These are phyloP conservation scores for Pseudocercospora fuligena DNA, from an alignment of 2,329 filamentous ascomycete species.

Conservation along the genomic window DNA sequence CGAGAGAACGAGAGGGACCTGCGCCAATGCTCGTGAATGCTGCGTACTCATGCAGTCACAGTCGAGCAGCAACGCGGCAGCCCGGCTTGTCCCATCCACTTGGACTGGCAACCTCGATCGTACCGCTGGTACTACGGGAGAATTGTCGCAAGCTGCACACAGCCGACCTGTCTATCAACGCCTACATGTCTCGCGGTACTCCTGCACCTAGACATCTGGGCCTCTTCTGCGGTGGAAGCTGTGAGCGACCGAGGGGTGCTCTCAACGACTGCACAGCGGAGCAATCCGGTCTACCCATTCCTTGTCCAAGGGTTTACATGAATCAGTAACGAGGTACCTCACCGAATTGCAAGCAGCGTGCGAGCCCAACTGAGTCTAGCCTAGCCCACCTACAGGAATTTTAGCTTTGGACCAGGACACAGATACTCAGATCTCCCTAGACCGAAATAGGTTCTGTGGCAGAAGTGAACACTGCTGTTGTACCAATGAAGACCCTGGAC, in stretches of 20 bases:
- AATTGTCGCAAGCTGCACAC: constrained; percentile 12
- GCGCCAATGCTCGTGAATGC: neutral
- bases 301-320: neutral
- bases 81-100: constrained; percentile 12
- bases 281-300: neutral
- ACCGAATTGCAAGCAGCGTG: neutral
- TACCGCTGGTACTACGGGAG: constrained; percentile 12
- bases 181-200: constrained; percentile 13
- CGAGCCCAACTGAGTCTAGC: neutral
- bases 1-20: neutral
- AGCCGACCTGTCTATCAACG: constrained; percentile 18
- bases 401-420: neutral
- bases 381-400: neutral
- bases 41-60: constrained; percentile 8
- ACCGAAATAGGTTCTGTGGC: neutral
- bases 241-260: neutral
- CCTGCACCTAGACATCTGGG: constrained; percentile 1
- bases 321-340: constrained; percentile 1
- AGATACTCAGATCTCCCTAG: neutral
- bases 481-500: neutral
- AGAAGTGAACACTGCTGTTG: neutral
- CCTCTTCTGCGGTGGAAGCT: neutral
- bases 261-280: constrained; percentile 8
- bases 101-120: neutral
- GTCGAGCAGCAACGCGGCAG: constrained; percentile 7